phyloP scores from a whole-genome alignment of 1,284 basidiomycete genomes.

The Tylopilus sp. region DNA sequence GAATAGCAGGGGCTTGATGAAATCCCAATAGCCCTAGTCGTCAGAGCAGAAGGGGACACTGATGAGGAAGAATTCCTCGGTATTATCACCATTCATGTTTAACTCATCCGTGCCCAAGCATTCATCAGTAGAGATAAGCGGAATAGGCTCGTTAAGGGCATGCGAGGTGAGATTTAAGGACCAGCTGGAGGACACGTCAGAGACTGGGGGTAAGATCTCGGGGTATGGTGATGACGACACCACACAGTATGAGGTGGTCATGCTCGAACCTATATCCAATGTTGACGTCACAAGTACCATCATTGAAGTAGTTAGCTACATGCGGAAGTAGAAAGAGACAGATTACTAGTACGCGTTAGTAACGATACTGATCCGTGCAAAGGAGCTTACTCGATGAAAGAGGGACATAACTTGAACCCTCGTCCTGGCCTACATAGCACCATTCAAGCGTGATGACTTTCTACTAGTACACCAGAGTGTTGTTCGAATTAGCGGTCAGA shows the following conservation, averaged over 20 bases:
- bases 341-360: conserved; percentile 2
- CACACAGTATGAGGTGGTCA: conserved; percentile 81
- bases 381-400: conserved; percentile 77
- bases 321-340: not conserved
- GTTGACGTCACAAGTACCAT: conserved; percentile 92
- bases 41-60: conserved; percentile 81
- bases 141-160: conserved; percentile 88
- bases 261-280: conserved; percentile 98
- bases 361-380: not conserved
- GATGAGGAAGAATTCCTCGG: conserved; percentile 94
- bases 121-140: conserved; percentile 67
- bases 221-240: conserved; percentile 92
- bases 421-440: conserved; percentile 93
- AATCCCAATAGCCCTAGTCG: too few species aligned
- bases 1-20: too few species aligned
- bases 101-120: conserved; percentile 90
- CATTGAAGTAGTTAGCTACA: conserved; percentile 94
- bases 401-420: conserved; percentile 91
- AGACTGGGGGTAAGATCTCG: conserved; percentile 88
- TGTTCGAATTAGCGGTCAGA: conserved; percentile 93
- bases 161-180: conserved; percentile 82
- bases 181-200: conserved; percentile 80
- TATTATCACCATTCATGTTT: conserved; percentile 86
- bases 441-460: conserved; percentile 90
- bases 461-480: conserved; percentile 83